phyloP scores from a whole-genome alignment of 2,329 filamentous ascomycete genomes.

The Periconia sp. region DNA sequence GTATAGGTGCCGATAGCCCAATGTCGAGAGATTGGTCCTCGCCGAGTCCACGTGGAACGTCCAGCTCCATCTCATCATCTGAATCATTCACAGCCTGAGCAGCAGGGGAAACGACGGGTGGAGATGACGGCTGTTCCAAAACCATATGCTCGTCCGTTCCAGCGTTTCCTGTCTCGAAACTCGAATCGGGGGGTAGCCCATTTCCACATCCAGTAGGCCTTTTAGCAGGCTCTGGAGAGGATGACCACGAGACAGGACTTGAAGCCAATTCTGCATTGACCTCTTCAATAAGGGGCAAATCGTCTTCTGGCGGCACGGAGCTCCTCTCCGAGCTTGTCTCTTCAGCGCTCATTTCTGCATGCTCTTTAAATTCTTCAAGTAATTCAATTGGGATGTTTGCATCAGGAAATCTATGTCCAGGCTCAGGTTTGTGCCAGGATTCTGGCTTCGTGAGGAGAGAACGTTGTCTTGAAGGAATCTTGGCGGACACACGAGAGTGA shows the following conservation, averaged over 20 bases:
- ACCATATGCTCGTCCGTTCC: slow-evolving; percentile 8
- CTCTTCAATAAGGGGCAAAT: slow-evolving; percentile 4
- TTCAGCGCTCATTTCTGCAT: not conserved
- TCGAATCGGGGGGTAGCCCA: slow-evolving; percentile 44
- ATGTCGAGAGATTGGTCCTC: slow-evolving; percentile 14
- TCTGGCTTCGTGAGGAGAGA: slow-evolving; percentile 1
- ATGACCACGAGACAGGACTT: slow-evolving; percentile 27
- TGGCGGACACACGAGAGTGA: slow-evolving; percentile 3
- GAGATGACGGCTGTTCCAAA: slow-evolving; percentile 22
- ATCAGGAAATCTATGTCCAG: slow-evolving; percentile 40
- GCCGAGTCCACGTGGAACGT: slow-evolving; percentile 38
- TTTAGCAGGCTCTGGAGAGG: slow-evolving; percentile 24
- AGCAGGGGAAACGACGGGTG: slow-evolving; percentile 9
- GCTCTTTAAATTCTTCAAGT: slow-evolving; percentile 23
- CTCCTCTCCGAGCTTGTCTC: not conserved
- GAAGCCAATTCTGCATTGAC: slow-evolving; percentile 10
- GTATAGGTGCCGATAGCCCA: not conserved
- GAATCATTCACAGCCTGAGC: slow-evolving; percentile 12
- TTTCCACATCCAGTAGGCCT: no score
- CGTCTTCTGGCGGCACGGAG: no score
- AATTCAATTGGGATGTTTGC: slow-evolving; percentile 48
- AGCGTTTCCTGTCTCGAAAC: slow-evolving; percentile 16
- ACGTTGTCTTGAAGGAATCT: not conserved
- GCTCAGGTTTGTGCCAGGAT: slow-evolving; percentile 35
- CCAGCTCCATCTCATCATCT: slow-evolving; percentile 40